Base-by-base conservation (phyloP, 257 asterid species). In the Gardenia jasminoides region DNA sequence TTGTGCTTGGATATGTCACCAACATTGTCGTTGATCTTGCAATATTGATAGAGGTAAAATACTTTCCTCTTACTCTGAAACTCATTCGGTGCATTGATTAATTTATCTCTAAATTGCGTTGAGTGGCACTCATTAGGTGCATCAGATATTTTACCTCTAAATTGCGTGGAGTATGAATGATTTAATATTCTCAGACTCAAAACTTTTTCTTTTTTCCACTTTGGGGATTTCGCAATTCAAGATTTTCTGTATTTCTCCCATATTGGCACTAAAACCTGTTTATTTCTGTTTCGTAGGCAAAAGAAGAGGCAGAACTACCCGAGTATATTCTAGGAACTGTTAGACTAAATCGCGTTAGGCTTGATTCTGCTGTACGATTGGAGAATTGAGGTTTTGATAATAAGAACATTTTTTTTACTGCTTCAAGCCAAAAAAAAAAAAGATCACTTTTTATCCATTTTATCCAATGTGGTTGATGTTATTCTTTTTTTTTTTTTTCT, bases 21-120 rank as follows among this genome's bases (percentile, higher is more conserved):
- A 92, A 95, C 91, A 82, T 96, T 78, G 97, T 96, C 78, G 96
- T 96, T 75, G 99, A 96, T 86, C 98, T 96, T 77, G 97, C 97
- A 54, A 89, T 96, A 43, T 87, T 93, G 75, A 85, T 96, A 81
- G 97, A 96, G 98, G 99, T 93, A 74, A 19, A 91, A 30, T 39
- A 24, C 70, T 56, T n/a, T 54, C 67, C 56, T 73, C 77, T 80
- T 33, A 9, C 68, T 66, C 48, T 48, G 30, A 31, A 79, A 73
- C 26, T 15, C 44, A 26, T 22, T n/a, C 7, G 0, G n/a, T 1
- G 7, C 22, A 1, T 33, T n/a, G 36, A 2, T 9, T 1, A 22
- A 12, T 58, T 36, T 41, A 39, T n/a, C 11, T 78, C 12, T n/a
- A n/a, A n/a, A 13, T 36, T 19, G 52, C 52, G 65, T 47, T 24